Evolutionary conservation across 78 protist genomes (phyloP).

Genomic region (Dictyostelium brefeldianum): DNA sequence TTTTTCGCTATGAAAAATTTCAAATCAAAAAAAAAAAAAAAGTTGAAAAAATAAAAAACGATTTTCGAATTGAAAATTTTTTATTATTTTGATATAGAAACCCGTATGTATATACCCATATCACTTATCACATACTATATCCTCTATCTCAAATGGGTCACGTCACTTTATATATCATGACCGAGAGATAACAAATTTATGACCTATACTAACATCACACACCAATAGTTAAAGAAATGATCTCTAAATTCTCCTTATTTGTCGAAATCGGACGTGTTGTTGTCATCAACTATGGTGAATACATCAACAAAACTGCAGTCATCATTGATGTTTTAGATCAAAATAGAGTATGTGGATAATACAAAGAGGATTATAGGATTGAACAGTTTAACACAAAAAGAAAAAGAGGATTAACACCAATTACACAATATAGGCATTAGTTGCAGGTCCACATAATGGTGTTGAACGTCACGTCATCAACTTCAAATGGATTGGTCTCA

Average conservation of each 20-base stretch:
- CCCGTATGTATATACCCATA: too few relatives aligned
- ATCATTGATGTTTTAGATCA: slow-evolving; percentile 83
- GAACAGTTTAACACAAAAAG: background rate
- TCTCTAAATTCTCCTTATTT: slow-evolving; percentile 66
- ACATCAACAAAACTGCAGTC: slow-evolving; percentile 79
- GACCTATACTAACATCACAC: background rate
- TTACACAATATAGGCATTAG: slow-evolving; percentile 29
- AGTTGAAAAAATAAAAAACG: too few relatives aligned
- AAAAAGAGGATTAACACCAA: background rate
- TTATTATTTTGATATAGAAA: too few relatives aligned
- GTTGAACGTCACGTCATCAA: slow-evolving; percentile 74
- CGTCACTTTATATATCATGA: too few relatives aligned
- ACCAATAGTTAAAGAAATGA: background rate
- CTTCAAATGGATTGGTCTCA: slow-evolving; percentile 68
- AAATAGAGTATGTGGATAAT: slow-evolving; percentile 69
- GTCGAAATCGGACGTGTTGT: slow-evolving; percentile 81
- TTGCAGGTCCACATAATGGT: slow-evolving; percentile 77
- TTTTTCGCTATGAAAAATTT: too few relatives aligned
- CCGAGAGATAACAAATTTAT: too few relatives aligned
- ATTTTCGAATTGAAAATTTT: too few relatives aligned
- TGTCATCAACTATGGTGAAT: slow-evolving; percentile 75
- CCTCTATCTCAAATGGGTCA: too few relatives aligned
- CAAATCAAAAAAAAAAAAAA: too few relatives aligned
- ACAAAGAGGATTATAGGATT: background rate
- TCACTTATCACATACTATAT: too few relatives aligned